These are phyloP conservation scores for Penicillium chermesinum DNA, from an alignment of 495 filamentous ascomycete species.

Conservation along the genomic window DNA sequence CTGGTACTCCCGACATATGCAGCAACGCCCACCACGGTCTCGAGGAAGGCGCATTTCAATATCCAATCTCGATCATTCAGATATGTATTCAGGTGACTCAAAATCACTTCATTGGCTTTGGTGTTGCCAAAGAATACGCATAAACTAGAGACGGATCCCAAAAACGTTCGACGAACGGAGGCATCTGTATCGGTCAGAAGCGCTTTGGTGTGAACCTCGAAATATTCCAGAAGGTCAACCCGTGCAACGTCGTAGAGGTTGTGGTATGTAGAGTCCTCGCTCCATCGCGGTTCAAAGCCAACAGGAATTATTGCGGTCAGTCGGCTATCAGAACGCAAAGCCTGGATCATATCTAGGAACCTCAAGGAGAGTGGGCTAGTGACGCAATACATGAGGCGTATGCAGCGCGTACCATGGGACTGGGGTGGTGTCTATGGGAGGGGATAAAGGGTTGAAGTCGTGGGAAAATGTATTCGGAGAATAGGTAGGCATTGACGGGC, in stretches of 20 bases:
- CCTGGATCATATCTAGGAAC: slow-evolving; percentile 88
- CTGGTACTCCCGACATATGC: slow-evolving; percentile 81
- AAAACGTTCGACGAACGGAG: slow-evolving; percentile 85
- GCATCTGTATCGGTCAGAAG: slow-evolving; percentile 82
- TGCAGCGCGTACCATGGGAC: slow-evolving; percentile 71
- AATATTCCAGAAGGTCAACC: slow-evolving; percentile 67
- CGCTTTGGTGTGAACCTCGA: slow-evolving; percentile 82
- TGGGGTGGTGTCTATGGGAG: slow-evolving; percentile 50
- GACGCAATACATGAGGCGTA: slow-evolving; percentile 91
- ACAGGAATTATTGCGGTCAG: slow-evolving; percentile 73
- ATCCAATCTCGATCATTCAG: slow-evolving; percentile 96
- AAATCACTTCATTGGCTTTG: slow-evolving; percentile 86
- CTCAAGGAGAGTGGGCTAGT: slow-evolving; percentile 82
- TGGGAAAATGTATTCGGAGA: slow-evolving; percentile 90
- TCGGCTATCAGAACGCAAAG: slow-evolving; percentile 77
- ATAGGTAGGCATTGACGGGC: slow-evolving; percentile 91
- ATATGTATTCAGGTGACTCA: slow-evolving; percentile 96
- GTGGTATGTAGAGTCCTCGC: slow-evolving; percentile 74
- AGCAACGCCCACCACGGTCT: slow-evolving; percentile 89
- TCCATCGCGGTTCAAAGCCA: slow-evolving; percentile 44
- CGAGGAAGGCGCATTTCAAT: slow-evolving; percentile 93
- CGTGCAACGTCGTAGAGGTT: slow-evolving; percentile 79
- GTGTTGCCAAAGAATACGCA: slow-evolving; percentile 92
- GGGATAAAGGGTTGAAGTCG: slow-evolving; percentile 68
- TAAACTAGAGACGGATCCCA: slow-evolving; percentile 86